Evolutionary conservation across 2,329 filamentous ascomycete species (phyloP), one percentile per base, ranked within the genome.

Genomic region (Fusarium oligoseptatum): DNA sequence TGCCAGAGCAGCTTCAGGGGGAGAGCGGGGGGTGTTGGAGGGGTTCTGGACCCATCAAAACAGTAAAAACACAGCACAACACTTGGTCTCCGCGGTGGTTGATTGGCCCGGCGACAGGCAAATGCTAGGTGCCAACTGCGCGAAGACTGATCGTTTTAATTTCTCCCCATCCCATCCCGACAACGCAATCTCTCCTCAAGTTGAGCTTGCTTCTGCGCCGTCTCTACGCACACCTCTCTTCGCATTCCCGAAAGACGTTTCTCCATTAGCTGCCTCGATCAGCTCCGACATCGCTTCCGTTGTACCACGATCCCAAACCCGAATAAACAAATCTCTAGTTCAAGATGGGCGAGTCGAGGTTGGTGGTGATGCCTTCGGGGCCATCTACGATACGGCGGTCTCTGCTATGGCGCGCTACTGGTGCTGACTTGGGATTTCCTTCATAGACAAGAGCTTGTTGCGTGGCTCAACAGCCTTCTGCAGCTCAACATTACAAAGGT

Each of bases 401-500:
- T 37, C 61, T 58, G 34, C 32, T 22, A 41, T 36, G 55, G 52
- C 32, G 62, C 43, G 60, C 41, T 12, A 32, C 27, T 58, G 39
- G 39, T 65, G 34, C 79, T 80, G 57, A 80, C 73, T 29, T n/a
- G 32, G 36, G 14, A 22, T n/a, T 24, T 56, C 17, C 14, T 22
- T 60, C n/a, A 65, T 80, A 98, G 97, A 88, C 97, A 99, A 87
- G 97, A 99, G 88, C 91, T 99, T 79, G 89, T 99, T 79, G 90
- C 92, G 86, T 99, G 97, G 97, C 88, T 98, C 77, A 99, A 99
- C 89, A 96, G 94, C 89, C 93, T 99, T 73, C 92, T 99, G 61
- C 95, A 98, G 87, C 93, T 99, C 81, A 99, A 98, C 87, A 92
- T 99, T 80, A 98, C 94, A 80, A 98, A 98, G 87, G 95, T 99